Conservation (phyloP, 2,329 filamentous ascomycete species). For the Claviceps quebecensis region DNA sequence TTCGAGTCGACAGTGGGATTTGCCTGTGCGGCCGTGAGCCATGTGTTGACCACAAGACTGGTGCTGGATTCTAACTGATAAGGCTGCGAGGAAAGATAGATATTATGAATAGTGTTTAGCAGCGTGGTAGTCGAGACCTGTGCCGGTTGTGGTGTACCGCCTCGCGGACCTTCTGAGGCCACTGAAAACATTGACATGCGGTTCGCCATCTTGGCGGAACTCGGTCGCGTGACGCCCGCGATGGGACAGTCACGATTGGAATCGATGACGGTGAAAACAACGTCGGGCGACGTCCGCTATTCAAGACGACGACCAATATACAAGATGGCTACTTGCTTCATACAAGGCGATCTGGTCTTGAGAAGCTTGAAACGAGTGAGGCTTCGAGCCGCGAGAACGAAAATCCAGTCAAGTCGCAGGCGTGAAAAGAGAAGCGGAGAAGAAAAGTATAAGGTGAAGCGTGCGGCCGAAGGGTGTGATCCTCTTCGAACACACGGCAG, state of each 20-base stretch:
- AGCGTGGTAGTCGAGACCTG: constrained; percentile 89
- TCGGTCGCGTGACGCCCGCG: constrained; percentile 17
- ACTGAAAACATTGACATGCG: constrained; percentile 58
- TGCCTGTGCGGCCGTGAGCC: constrained; percentile 66
- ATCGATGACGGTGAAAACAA: neutral
- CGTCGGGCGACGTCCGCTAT: neutral
- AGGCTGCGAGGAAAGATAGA: constrained; percentile 69
- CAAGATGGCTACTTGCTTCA: neutral
- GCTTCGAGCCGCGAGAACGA: neutral
- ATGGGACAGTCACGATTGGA: constrained; percentile 24
- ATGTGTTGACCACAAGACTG: constrained; percentile 88
- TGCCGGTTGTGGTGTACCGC: constrained; percentile 51
- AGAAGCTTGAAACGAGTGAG: neutral
- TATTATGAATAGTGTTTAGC: constrained; percentile 81
- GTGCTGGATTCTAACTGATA: constrained; percentile 81
- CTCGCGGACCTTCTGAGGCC: constrained; percentile 47
- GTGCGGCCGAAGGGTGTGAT: neutral
- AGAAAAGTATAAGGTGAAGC: neutral
- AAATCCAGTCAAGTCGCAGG: neutral
- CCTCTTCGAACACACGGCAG: neutral
- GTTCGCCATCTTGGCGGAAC: constrained; percentile 36
- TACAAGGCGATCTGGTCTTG: neutral
- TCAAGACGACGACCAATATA: neutral
- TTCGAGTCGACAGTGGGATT: constrained; percentile 65
- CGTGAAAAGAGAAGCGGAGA: neutral